Evolutionary conservation across 192 early-diverging fungal genomes (phyloP), one percentile per base, ranked within the genome.

Genomic region (Helicostylum pulchrum): DNA sequence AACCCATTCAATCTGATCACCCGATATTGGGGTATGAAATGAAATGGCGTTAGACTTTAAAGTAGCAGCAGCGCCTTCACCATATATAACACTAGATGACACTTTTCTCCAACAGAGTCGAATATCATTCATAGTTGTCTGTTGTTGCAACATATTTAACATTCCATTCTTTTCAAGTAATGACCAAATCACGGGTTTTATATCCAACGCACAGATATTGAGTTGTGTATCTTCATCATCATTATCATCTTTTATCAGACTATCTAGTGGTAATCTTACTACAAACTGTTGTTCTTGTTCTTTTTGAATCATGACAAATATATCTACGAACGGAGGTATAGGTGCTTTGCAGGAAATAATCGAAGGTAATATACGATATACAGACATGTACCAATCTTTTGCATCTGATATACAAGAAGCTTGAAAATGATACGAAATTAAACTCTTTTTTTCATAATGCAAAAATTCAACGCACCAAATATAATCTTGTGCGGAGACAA

Each of bases 381-480:
- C 31, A 1, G 54, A 15, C 31, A 56, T 56, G 17, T 56, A 56
- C 54, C 54, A 56, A 10, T 56, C 54, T 39, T 56, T 14, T 2
- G 54, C 54, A 5, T 56, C 54, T 2, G 54, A 39, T 7, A 39
- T 17, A 9, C 19, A 34, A 32, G 34, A 19, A 9, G 54, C 15
- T 34, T 56, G 54, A 36, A 56, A 56, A 56, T 56, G 54, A 39
- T 39, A 56, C 10, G 31, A 19, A 15, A 56, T 56, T 15, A 34
- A 34, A 2, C 32, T 36, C 17, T 34, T 56, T 7, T 7, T 32
- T 36, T 56, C 34, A 14, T 56, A 34, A 10, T 56, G 54, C 10
- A 56, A 56, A 56, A 36, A 56, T 30, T 30, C 34, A 9, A 56
- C 32, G 31, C n/a, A 4, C 54, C 54, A 56, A 30, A 56, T 56